Conservation (phyloP, 176 grass and related monocot genomes). For the Alopecurus myosuroides region DNA sequence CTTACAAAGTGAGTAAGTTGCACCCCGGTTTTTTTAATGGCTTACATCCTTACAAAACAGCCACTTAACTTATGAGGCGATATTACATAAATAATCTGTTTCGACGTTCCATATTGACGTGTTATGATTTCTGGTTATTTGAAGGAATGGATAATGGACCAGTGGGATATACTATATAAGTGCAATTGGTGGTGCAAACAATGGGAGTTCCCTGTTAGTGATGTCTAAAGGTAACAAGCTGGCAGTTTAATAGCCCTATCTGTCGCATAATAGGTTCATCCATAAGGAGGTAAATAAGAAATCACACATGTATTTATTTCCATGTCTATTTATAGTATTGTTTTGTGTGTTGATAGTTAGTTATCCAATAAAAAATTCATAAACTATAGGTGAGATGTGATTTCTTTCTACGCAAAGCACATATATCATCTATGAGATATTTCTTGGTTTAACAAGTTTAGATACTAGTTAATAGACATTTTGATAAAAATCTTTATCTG, state of each 20-base stretch:
- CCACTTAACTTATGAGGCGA: constrained; percentile 5
- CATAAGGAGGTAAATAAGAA: too few species aligned
- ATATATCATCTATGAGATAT: too few species aligned
- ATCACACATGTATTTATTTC: too few species aligned
- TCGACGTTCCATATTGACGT: constrained; percentile 2
- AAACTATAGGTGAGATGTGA: too few species aligned
- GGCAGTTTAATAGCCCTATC: not conserved
- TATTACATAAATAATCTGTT: constrained; percentile 16
- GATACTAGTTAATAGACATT: too few species aligned
- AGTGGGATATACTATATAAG: constrained; percentile 99
- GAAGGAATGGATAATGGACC: constrained; percentile 99
- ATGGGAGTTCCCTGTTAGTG: constrained; percentile 83
- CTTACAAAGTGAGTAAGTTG: constrained; percentile 74
- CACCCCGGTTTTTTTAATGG: constrained; percentile 17
- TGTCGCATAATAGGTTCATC: not conserved
- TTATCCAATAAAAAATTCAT: too few species aligned
- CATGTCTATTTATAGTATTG: too few species aligned
- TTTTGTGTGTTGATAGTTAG: too few species aligned
- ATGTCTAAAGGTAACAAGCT: too few species aligned
- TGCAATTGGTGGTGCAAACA: constrained; percentile 85
- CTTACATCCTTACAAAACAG: constrained; percentile 8
- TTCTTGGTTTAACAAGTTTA: too few species aligned
- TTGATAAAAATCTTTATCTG: too few species aligned
- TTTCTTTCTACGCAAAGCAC: too few species aligned
- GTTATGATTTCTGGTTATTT: constrained; percentile 27